Percentiles rank a stretch among this genome's conserved stretches.
phyloP scores from a whole-genome alignment of 2,329 filamentous ascomycete genomes.

The Fusarium austroafricanum region DNA sequence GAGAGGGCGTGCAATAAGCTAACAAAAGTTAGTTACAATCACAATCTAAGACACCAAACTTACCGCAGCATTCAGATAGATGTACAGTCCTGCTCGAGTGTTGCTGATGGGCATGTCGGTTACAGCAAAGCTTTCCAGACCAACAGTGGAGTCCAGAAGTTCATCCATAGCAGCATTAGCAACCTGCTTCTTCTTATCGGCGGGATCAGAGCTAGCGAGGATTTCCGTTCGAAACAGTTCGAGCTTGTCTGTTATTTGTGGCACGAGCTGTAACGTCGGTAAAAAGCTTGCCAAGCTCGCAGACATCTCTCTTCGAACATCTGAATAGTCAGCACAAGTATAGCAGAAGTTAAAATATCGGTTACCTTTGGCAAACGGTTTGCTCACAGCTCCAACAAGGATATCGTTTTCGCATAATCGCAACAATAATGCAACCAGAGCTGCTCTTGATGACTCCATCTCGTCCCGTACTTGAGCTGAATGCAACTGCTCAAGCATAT shows the following conservation, averaged over 20 bases:
- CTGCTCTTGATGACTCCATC: conserved; percentile 70
- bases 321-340: conserved; percentile 48
- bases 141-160: conserved; percentile 67
- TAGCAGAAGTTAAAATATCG: not conserved
- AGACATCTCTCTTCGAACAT: conserved; percentile 61
- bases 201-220: conserved; percentile 65
- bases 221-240: conserved; percentile 69
- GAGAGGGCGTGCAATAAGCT: conserved; percentile 85
- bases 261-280: conserved; percentile 66
- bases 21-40: conserved; percentile 11
- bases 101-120: conserved; percentile 77
- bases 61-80: conserved; percentile 86
- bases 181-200: conserved; percentile 63
- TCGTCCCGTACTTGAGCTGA: conserved; percentile 63
- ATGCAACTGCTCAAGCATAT: conserved; percentile 60
- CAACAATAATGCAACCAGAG: conserved; percentile 72
- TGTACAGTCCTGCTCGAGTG: conserved; percentile 83
- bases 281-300: conserved; percentile 66
- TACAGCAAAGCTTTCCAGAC: conserved; percentile 65
- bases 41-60: conserved; percentile 39
- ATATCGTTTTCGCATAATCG: conserved; percentile 69
- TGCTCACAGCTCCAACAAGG: conserved; percentile 65
- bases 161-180: conserved; percentile 65
- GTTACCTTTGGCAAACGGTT: conserved; percentile 64
- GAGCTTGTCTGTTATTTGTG: conserved; percentile 64